A percentile compares a stretch with the other conserved stretches of the same genome.
These are phyloP conservation scores for Saccharomycopsis crataegensis DNA, from an alignment of 1,139 yeast species.

Conservation along the genomic window DNA sequence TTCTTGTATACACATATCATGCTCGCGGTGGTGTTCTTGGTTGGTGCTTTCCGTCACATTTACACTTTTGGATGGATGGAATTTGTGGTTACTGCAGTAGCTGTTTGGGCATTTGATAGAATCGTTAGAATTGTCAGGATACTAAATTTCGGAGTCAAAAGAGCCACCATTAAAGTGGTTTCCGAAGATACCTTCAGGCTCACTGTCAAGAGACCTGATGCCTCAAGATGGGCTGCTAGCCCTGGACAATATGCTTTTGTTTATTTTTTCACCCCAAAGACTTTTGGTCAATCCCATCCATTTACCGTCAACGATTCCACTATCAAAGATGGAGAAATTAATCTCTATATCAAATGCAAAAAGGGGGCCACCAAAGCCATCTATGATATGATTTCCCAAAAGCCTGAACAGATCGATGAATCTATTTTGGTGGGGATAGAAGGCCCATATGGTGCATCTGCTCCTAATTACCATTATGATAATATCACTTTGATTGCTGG, in stretches of 20 bases:
- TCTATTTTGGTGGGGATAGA: slow-evolving; percentile 25
- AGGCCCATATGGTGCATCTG: slow-evolving; percentile 33
- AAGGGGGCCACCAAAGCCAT: slow-evolving; percentile 34
- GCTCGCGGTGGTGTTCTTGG: slow-evolving; percentile 48
- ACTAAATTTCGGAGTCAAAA: slow-evolving; percentile 39
- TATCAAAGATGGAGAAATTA: slow-evolving; percentile 28
- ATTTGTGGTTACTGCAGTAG: slow-evolving; percentile 46
- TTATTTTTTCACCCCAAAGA: slow-evolving; percentile 22
- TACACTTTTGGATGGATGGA: slow-evolving; percentile 37
- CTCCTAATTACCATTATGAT: slow-evolving; percentile 50
- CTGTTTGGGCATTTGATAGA: slow-evolving; percentile 61
- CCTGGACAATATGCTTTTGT: slow-evolving; percentile 41
- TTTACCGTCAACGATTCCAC: slow-evolving; percentile 36
- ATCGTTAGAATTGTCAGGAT: slow-evolving; percentile 44
- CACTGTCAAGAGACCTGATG: slow-evolving; percentile 27
- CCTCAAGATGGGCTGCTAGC: slow-evolving; percentile 24
- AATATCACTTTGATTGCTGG: slow-evolving; percentile 53
- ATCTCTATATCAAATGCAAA: slow-evolving; percentile 33
- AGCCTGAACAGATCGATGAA: background rate
- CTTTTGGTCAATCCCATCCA: slow-evolving; percentile 53
- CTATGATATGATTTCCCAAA: slow-evolving; percentile 15
- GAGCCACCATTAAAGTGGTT: slow-evolving; percentile 42
- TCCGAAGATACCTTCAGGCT: slow-evolving; percentile 36
- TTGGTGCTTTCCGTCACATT: slow-evolving; percentile 56
- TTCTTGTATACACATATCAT: slow-evolving; percentile 54